Percentiles rank a stretch among this genome's conserved stretches.
Evolutionary conservation across 2,329 filamentous ascomycete species (phyloP).

Genomic region (Colletotrichum sp.): DNA sequence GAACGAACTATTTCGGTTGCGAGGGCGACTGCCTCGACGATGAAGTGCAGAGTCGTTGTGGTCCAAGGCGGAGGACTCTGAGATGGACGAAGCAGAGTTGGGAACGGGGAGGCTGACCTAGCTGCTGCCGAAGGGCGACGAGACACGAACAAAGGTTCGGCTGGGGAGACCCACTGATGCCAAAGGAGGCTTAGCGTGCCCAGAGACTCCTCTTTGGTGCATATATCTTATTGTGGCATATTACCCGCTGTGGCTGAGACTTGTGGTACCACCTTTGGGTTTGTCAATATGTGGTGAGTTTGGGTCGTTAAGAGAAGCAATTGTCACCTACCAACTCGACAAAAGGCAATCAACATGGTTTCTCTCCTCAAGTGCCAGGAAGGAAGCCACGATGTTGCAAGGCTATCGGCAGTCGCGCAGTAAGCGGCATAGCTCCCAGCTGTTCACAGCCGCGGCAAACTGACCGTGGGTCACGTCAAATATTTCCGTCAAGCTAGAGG

Average conservation of each 20-base stretch:
- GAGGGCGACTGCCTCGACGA: constrained; percentile 20
- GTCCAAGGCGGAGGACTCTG: constrained; percentile 9
- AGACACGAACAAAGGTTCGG: constrained; percentile 19
- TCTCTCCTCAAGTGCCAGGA: background rate
- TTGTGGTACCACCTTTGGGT: background rate
- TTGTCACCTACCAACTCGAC: background rate
- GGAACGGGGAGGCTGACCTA: background rate
- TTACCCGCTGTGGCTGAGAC: background rate
- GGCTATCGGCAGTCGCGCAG: background rate
- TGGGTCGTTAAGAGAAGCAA: background rate
- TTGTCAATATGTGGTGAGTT: background rate
- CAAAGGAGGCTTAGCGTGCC: background rate
- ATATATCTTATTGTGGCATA: background rate
- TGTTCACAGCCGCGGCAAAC: background rate
- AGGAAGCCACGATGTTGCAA: background rate
- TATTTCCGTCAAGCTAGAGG: background rate
- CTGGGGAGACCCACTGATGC: background rate
- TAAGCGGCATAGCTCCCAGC: background rate
- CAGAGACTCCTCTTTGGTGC: background rate
- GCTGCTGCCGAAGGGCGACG: constrained; percentile 3
- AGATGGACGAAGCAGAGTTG: constrained; percentile 17
- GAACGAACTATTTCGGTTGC: constrained; percentile 24
- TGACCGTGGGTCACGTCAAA: background rate
- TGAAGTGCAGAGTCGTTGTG: constrained; percentile 12
- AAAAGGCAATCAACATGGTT: background rate